Base-by-base conservation (phyloP, 768 basidiomycete species). In the Amanita pallidorosea region DNA sequence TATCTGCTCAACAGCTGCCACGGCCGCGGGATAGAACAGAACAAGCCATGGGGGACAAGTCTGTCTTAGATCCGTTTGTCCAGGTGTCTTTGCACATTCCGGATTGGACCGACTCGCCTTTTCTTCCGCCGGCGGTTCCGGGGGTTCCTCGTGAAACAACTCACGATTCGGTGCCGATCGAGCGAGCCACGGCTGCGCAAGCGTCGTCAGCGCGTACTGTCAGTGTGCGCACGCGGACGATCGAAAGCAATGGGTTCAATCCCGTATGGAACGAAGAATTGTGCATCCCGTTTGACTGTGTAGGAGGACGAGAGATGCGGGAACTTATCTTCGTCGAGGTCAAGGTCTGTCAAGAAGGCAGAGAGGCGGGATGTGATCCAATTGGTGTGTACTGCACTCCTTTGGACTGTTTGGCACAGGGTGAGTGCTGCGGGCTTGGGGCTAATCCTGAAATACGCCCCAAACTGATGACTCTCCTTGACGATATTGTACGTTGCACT, bases 201-300 rank as follows among this genome's bases (percentile, higher is more conserved):
- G 55, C 63, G 4, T 55, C 66, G 5, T 61, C 67, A 4, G 70
- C 73, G 25, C 69, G 74, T 20, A 71, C 75, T 5, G 63, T 83
- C n/a, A 71, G 73, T 4, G 63, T 64, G 49, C 73, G 76, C 38
- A 95, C 90, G 3, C 67, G 65, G 18, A 69, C 75, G 0, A 79
- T 94, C 50, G 81, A 79, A 66, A 85, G 89, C 63, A 94, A 94
- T 61, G 90, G 93, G 0, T 93, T 95, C 70, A 96, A 96, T 64
- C 95, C 95, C 0, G 67, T 79, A 1, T 97, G 93, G 88, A 75
- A 89, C 55, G 80, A 92, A 58, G 62, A 63, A 35, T 65, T 93
- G 22, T 64, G 67, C 17, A 64, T 94, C 18, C 81, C 83, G n/a
- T 93, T 93, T 59, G 79, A 81, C 45, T 82, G 83, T 57, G 73